phyloP scores from a whole-genome alignment of 495 filamentous ascomycete species.

The Penicillium robsamsonii region DNA sequence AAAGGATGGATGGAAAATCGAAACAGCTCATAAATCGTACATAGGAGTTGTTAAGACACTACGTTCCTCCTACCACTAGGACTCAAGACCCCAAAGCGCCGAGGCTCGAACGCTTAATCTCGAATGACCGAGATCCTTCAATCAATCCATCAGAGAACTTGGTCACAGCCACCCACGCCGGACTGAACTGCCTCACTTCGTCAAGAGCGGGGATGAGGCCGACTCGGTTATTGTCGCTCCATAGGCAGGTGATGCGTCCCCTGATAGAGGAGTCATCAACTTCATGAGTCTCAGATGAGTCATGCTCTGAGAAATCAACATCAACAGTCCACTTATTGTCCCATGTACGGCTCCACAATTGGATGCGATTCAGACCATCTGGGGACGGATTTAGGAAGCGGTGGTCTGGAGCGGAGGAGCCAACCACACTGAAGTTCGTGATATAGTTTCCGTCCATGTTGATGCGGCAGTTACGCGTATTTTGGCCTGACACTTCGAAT shows the following conservation, averaged over 20 bases:
- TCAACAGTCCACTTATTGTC: conserved; percentile 71
- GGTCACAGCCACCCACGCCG: conserved; percentile 71
- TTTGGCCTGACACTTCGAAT: conserved; percentile 59
- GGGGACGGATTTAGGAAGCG: conserved; percentile 56
- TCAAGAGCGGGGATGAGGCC: conserved; percentile 82
- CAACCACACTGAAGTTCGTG: conserved; percentile 57
- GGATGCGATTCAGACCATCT: conserved; percentile 53
- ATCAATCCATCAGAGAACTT: conserved; percentile 80
- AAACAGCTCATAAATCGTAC: conserved; percentile 9
- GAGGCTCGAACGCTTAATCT: conserved; percentile 27
- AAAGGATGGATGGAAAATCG: neutral
- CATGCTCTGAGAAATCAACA: conserved; percentile 59
- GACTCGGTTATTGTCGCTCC: conserved; percentile 76
- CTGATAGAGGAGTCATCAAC: conserved; percentile 48
- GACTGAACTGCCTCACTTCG: conserved; percentile 72
- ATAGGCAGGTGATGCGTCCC: conserved; percentile 75
- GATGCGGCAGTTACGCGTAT: conserved; percentile 65
- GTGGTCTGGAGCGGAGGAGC: conserved; percentile 47
- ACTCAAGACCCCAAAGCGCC: conserved; percentile 1
- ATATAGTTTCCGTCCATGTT: conserved; percentile 50
- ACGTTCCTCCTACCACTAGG: neutral
- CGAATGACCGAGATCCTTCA: conserved; percentile 65
- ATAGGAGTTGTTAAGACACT: neutral
- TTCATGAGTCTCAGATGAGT: conserved; percentile 24
- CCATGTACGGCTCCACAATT: conserved; percentile 76